phyloP scores from a whole-genome alignment of 2,329 filamentous ascomycete species.

The Fusarium gaditjirri region DNA sequence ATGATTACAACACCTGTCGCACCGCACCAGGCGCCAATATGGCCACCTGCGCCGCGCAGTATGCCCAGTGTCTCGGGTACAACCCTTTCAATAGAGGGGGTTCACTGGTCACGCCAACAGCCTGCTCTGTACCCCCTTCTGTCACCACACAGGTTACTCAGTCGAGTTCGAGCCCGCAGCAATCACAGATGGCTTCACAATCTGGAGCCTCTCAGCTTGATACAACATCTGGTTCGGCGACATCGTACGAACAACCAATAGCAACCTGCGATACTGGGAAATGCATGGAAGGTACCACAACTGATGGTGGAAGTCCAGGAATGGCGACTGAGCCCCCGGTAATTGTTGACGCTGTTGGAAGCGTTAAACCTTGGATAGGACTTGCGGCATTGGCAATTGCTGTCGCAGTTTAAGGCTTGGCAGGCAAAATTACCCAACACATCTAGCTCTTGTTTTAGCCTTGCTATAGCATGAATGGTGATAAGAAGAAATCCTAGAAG shows the following conservation, averaged over 20 bases:
- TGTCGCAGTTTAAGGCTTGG: background rate
- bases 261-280: background rate
- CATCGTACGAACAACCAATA: background rate
- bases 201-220: background rate
- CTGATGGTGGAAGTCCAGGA: background rate
- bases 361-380: background rate
- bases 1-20: background rate
- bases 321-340: background rate
- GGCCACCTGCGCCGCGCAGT: constrained; percentile 1
- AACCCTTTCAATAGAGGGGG: constrained; percentile 9
- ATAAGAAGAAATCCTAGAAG: background rate
- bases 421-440: too few relatives aligned
- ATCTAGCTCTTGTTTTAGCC: too few relatives aligned
- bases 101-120: constrained; percentile 3
- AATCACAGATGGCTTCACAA: background rate
- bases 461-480: background rate
- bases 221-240: background rate
- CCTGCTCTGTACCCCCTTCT: background rate
- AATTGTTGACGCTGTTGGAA: background rate
- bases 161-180: background rate
- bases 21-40: background rate
- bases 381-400: background rate
- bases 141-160: background rate
- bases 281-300: background rate
- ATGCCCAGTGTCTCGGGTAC: constrained; percentile 4